Percentiles rank a stretch among this genome's conserved stretches.
Conservation (phyloP, 2,329 filamentous ascomycete species). For the Fusarium sp. region DNA sequence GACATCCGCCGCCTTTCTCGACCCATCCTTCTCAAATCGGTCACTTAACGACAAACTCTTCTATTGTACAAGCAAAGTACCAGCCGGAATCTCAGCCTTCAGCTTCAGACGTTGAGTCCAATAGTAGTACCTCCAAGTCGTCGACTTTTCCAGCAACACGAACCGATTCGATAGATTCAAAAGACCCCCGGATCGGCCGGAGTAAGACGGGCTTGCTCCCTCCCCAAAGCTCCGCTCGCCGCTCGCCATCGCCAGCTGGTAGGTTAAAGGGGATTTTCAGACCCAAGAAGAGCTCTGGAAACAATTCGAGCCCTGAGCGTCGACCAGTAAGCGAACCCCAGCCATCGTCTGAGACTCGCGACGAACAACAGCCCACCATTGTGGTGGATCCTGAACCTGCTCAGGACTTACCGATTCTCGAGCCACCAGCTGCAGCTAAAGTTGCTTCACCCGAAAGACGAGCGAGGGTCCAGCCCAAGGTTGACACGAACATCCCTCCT, state of each 20-base stretch:
- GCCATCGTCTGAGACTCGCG: constrained; percentile 33
- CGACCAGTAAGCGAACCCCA: constrained; percentile 34
- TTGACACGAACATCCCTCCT: constrained; percentile 55
- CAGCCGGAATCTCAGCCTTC: constrained; percentile 49
- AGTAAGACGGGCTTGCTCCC: constrained; percentile 47
- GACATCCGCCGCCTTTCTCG: constrained; percentile 54
- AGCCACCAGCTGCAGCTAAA: constrained; percentile 51
- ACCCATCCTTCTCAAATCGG: constrained; percentile 75
- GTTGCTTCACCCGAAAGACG: constrained; percentile 49
- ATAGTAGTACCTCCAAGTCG: constrained; percentile 46
- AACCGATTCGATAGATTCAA: constrained; percentile 46
- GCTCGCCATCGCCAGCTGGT: constrained; percentile 77
- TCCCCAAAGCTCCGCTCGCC: constrained; percentile 60
- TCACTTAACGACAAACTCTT: constrained; percentile 77
- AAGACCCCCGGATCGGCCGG: constrained; percentile 45
- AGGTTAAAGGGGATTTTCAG: constrained; percentile 77
- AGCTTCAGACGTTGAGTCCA: constrained; percentile 42
- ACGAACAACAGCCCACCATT: constrained; percentile 43
- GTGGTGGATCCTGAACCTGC: constrained; percentile 39
- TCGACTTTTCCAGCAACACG: constrained; percentile 45
- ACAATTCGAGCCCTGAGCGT: constrained; percentile 44
- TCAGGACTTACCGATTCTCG: constrained; percentile 44
- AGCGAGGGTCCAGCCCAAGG: constrained; percentile 47
- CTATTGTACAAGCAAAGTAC: constrained; percentile 71
- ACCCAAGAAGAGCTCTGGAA: constrained; percentile 42